phyloP scores from a whole-genome alignment of 148 eudicot species.

The Cornus suecica region DNA sequence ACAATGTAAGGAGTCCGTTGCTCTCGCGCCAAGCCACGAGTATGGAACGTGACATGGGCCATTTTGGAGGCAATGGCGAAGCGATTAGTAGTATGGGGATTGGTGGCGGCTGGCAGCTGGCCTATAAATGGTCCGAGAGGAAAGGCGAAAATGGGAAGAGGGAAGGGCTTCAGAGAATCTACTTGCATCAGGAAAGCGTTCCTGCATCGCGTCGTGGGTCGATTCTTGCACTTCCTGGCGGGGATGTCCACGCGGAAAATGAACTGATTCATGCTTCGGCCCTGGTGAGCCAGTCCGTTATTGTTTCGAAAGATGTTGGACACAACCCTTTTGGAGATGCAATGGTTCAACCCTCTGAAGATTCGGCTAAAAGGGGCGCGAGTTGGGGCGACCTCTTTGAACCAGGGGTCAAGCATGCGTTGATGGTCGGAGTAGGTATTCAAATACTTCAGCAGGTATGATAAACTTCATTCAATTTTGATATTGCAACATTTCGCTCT shows the following conservation, averaged over 20 bases:
- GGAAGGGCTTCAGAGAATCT: conserved; percentile 59
- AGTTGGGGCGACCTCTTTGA: conserved; percentile 68
- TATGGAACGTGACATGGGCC: conserved; percentile 25
- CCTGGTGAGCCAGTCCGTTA: conserved; percentile 71
- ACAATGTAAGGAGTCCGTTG: conserved; percentile 65
- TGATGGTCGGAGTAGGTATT: conserved; percentile 68
- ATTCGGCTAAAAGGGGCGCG: conserved; percentile 42
- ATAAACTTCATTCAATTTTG: no score
- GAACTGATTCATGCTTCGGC: conserved; percentile 77
- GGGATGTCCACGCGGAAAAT: conserved; percentile 45
- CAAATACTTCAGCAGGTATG: conserved; percentile 79
- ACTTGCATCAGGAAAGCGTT: conserved; percentile 63
- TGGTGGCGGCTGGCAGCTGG: conserved; percentile 98
- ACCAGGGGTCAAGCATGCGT: conserved; percentile 75
- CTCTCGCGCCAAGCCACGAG: conserved; percentile 56
- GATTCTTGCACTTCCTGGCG: conserved; percentile 45
- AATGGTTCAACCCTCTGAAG: conserved; percentile 37
- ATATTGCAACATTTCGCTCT: not conserved
- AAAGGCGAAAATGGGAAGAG: conserved; percentile 49
- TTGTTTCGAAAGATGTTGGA: conserved; percentile 43
- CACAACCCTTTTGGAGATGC: conserved; percentile 39
- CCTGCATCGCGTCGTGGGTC: conserved; percentile 68
- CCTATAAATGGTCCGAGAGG: conserved; percentile 49
- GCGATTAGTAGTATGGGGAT: conserved; percentile 59
- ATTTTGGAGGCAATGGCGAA: conserved; percentile 31